Evolutionary conservation across 768 basidiomycete species (phyloP).

Genomic region (Cystofilobasidium bisporidii): DNA sequence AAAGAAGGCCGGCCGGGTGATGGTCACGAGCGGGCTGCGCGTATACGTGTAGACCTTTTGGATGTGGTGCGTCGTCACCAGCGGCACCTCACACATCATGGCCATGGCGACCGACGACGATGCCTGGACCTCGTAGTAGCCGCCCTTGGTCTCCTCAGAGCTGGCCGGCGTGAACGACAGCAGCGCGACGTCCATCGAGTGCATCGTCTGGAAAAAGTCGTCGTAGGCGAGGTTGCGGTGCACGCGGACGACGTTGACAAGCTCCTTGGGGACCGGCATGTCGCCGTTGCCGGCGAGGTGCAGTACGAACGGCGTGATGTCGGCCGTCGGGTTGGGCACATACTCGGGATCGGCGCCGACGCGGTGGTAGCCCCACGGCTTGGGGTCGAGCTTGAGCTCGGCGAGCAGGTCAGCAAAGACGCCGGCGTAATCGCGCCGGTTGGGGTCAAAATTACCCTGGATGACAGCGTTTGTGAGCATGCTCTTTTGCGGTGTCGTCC

Average conservation of each 20-base stretch:
- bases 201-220: slow-evolving; percentile 43
- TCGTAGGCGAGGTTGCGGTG: slow-evolving; percentile 41
- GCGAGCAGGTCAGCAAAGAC: slow-evolving; percentile 40
- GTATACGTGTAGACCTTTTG: slow-evolving; percentile 43
- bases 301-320: slow-evolving; percentile 23
- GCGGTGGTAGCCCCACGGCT: slow-evolving; percentile 23
- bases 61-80: slow-evolving; percentile 44
- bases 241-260: slow-evolving; percentile 42
- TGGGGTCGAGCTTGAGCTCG: slow-evolving; percentile 32
- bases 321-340: slow-evolving; percentile 14
- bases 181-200: slow-evolving; percentile 43
- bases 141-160: neutral
- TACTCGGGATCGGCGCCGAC: slow-evolving; percentile 8
- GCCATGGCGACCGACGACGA: slow-evolving; percentile 45
- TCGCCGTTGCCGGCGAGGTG: slow-evolving; percentile 27
- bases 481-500: neutral
- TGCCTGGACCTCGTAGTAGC: slow-evolving; percentile 41
- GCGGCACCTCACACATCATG: slow-evolving; percentile 43
- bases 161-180: slow-evolving; percentile 41
- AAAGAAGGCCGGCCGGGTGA: slow-evolving; percentile 44
- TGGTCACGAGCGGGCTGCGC: slow-evolving; percentile 40
- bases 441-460: slow-evolving; percentile 41
- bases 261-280: slow-evolving; percentile 38
- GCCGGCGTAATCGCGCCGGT: slow-evolving; percentile 41
- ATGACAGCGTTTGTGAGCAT: slow-evolving; percentile 44